Evolutionary conservation across 2,329 filamentous ascomycete species (phyloP).

Genomic region (Ophiostoma perfectum): DNA sequence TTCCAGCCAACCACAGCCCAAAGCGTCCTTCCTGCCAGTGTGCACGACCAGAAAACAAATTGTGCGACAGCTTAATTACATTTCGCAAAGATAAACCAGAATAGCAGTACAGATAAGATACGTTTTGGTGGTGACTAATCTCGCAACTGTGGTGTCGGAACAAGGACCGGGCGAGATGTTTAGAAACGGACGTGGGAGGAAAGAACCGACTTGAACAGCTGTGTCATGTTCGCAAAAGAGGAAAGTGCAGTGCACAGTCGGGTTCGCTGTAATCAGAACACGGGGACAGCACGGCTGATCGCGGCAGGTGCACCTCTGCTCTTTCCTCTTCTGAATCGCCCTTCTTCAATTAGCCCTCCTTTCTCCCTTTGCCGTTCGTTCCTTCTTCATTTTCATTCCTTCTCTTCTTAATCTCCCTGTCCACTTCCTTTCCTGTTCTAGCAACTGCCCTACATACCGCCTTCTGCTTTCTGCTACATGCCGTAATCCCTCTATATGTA

Average conservation of each 20-base stretch:
- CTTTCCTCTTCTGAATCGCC: not conserved
- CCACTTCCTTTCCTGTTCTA: constrained; percentile 19
- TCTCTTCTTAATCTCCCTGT: not conserved
- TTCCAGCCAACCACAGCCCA: not conserved
- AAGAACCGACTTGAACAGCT: not conserved
- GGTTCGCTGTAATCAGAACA: not conserved
- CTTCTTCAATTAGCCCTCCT: not conserved
- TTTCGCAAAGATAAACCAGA: not conserved
- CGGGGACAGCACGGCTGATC: not conserved
- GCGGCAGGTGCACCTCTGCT: constrained; percentile 1
- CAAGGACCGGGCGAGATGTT: not conserved
- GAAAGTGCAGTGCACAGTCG: not conserved
- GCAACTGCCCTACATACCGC: constrained; percentile 17
- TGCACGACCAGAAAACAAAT: not conserved
- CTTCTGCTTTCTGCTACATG: constrained; percentile 18
- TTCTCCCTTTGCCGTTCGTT: constrained; percentile 5
- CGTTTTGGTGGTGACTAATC: not conserved
- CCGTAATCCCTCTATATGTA: not conserved
- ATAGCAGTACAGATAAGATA: not conserved
- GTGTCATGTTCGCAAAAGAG: not conserved
- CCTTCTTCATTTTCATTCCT: not conserved
- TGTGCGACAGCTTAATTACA: not conserved
- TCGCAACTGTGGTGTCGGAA: not conserved
- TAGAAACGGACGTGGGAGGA: not conserved
- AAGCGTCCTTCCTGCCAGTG: not conserved